phyloP scores from a whole-genome alignment of 2,329 filamentous ascomycete genomes.

The Fonsecaea monophora region DNA sequence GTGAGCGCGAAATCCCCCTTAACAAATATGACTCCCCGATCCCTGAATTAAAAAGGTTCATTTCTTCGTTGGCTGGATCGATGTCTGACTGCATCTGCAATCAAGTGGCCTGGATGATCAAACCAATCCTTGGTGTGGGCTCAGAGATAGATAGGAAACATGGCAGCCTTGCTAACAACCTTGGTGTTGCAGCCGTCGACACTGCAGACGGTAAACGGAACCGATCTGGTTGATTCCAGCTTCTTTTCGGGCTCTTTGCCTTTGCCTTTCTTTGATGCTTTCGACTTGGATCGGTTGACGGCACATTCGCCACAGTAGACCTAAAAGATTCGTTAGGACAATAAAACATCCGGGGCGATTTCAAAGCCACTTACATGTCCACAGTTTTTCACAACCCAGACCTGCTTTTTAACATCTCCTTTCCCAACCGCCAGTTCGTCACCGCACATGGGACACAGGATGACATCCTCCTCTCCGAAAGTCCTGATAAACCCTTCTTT shows the following conservation, averaged over 20 bases:
- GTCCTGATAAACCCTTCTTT: constrained; percentile 81
- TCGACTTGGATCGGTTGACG: constrained; percentile 47
- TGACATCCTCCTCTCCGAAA: constrained; percentile 72
- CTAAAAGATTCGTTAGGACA: constrained; percentile 42
- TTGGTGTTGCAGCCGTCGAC: constrained; percentile 51
- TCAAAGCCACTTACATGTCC: constrained; percentile 74
- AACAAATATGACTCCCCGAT: not conserved
- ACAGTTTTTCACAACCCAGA: constrained; percentile 89
- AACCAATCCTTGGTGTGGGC: not conserved
- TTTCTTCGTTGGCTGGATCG: not conserved
- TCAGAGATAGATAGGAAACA: constrained; percentile 58
- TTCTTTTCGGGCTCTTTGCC: constrained; percentile 41
- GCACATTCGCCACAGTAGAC: constrained; percentile 59
- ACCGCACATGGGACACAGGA: constrained; percentile 86
- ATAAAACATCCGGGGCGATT: constrained; percentile 11
- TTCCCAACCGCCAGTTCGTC: constrained; percentile 81
- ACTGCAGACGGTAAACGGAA: constrained; percentile 54
- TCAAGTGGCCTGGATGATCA: not conserved
- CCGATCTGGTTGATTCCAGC: constrained; percentile 40
- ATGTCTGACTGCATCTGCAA: not conserved
- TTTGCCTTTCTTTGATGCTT: constrained; percentile 43
- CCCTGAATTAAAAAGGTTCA: not conserved
- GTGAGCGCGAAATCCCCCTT: not conserved
- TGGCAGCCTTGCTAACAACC: constrained; percentile 48
- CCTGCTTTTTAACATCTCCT: constrained; percentile 73